phyloP scores from a whole-genome alignment of 2,329 filamentous ascomycete genomes.

The Xenoacremonium recifei region DNA sequence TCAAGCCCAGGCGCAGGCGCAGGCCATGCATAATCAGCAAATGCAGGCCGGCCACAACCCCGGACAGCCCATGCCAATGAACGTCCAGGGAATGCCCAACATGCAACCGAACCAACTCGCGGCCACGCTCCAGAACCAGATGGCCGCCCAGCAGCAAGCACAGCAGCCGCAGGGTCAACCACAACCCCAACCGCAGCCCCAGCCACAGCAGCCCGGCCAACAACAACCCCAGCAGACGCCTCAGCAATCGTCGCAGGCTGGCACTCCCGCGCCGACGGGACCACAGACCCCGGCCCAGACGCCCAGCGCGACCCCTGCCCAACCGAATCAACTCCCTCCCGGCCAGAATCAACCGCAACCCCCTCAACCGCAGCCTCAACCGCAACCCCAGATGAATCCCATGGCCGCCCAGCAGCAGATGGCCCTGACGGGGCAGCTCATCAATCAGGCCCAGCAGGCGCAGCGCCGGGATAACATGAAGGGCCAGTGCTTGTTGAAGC shows the following conservation, averaged over 20 bases:
- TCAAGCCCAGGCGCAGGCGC: slow-evolving; percentile 33
- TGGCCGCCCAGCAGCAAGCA: slow-evolving; percentile 28
- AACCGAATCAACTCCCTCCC: slow-evolving; percentile 27
- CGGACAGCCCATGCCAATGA: slow-evolving; percentile 49
- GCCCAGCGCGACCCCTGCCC: slow-evolving; percentile 37
- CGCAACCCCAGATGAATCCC: slow-evolving; percentile 27
- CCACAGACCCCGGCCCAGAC: slow-evolving; percentile 51
- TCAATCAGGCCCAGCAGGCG: not conserved
- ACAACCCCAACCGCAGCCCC: slow-evolving; percentile 20
- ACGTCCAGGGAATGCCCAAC: slow-evolving; percentile 43
- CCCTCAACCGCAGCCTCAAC: slow-evolving; percentile 31
- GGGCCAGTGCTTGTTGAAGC: slow-evolving; percentile 56
- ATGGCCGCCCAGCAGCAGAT: slow-evolving; percentile 36
- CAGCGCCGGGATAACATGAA: slow-evolving; percentile 38
- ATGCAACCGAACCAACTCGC: slow-evolving; percentile 44
- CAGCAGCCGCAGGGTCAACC: slow-evolving; percentile 28
- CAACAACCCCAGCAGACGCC: slow-evolving; percentile 47
- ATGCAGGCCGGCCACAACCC: slow-evolving; percentile 42
- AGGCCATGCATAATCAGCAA: slow-evolving; percentile 36
- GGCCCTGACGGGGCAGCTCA: slow-evolving; percentile 21
- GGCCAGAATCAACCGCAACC: slow-evolving; percentile 34
- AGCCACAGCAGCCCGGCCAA: slow-evolving; percentile 38
- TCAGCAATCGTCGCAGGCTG: slow-evolving; percentile 40
- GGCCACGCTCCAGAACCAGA: slow-evolving; percentile 28
- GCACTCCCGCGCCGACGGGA: slow-evolving; percentile 40